Percentiles rank a stretch among this genome's conserved stretches.
phyloP scores from a whole-genome alignment of 2,329 filamentous ascomycete species.

The Diplodia corticola region DNA sequence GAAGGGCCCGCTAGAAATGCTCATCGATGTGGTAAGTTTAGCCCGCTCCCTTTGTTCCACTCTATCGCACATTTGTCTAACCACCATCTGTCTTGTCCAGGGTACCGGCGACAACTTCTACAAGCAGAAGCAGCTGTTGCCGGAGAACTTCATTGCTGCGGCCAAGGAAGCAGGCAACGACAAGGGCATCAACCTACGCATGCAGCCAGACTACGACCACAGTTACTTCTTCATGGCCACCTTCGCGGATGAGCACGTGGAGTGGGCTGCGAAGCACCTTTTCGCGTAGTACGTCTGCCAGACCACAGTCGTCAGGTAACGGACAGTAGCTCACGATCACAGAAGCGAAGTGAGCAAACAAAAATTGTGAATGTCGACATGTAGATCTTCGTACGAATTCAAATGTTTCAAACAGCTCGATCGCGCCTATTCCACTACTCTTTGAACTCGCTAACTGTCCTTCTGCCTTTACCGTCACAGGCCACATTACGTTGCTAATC shows the following conservation, averaged over 20 bases:
- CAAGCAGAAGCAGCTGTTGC: conserved; percentile 86
- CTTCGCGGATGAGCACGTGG: conserved; percentile 87
- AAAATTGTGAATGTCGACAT: conserved; percentile 10
- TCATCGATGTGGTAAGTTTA: conserved; percentile 81
- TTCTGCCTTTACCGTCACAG: neutral
- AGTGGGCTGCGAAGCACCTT: conserved; percentile 86
- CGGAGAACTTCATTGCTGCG: conserved; percentile 85
- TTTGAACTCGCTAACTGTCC: neutral
- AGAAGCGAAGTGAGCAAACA: conserved; percentile 15
- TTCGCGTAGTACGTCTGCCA: conserved; percentile 51
- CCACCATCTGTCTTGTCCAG: conserved; percentile 44
- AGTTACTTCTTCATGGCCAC: conserved; percentile 95
- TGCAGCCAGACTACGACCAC: conserved; percentile 92
- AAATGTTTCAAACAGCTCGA: neutral
- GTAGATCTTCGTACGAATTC: conserved; percentile 10
- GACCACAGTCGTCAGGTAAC: neutral
- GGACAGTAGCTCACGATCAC: conserved; percentile 10
- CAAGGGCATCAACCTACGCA: conserved; percentile 72
- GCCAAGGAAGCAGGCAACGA: conserved; percentile 72
- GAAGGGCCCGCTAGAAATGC: conserved; percentile 69
- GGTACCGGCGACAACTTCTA: conserved; percentile 97
- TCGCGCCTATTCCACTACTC: neutral
- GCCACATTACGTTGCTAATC: neutral
- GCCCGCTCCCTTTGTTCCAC: neutral
- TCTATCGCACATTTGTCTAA: neutral